Conservation (phyloP, 192 early-diverging fungal species). For the Diversispora epigaea region DNA sequence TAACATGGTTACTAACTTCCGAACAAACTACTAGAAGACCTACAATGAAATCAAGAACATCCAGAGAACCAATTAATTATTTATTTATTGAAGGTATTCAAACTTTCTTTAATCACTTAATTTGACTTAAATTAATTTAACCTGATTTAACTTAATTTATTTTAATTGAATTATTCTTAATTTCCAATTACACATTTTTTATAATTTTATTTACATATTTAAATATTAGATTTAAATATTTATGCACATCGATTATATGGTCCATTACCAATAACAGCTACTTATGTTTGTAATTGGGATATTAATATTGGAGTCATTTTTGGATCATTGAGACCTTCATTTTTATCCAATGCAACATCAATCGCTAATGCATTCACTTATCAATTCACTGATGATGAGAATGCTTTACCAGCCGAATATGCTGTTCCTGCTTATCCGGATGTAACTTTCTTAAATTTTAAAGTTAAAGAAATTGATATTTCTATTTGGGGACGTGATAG, state of each 20-base stretch:
- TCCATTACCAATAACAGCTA: constrained; percentile 59
- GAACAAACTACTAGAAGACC: constrained; percentile 31
- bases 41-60: constrained; percentile 34
- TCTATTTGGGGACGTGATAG: constrained; percentile 55
- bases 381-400: constrained; percentile 67
- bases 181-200: neutral
- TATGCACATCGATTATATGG: constrained; percentile 70
- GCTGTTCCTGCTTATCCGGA: constrained; percentile 49
- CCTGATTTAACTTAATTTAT: neutral
- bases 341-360: constrained; percentile 50
- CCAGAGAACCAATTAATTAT: constrained; percentile 46
- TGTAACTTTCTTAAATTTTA: constrained; percentile 60
- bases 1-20: constrained; percentile 51
- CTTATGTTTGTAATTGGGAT: constrained; percentile 71
- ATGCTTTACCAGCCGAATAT: constrained; percentile 54
- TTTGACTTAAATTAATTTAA: neutral
- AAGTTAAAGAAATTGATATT: constrained; percentile 57
- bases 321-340: constrained; percentile 65
- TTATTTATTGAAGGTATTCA: constrained; percentile 54
- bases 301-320: constrained; percentile 59
- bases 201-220: neutral
- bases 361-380: constrained; percentile 62
- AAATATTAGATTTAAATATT: constrained; percentile 47
- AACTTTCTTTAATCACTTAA: neutral
- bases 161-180: neutral